phyloP scores from a whole-genome alignment of 1,139 yeast species.

The Yamadazyma triangularis region DNA sequence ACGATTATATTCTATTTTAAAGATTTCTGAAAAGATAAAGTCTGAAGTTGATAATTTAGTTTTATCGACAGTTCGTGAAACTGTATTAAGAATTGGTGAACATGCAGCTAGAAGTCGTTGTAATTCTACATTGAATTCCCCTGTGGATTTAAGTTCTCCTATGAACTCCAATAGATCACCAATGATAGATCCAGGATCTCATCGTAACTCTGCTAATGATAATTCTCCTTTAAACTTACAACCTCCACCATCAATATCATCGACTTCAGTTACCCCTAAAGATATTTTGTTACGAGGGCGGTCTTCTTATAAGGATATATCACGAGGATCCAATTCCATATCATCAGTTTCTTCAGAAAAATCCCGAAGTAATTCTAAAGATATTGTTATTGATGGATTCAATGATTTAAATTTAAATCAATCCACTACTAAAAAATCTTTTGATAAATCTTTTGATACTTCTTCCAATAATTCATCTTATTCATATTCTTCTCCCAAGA shows the following conservation, averaged over 20 bases:
- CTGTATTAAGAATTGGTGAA: conserved; percentile 51
- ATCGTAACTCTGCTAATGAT: too few species aligned
- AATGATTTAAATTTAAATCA: conserved; percentile 15
- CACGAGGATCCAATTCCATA: conserved; percentile 16
- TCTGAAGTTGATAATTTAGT: conserved; percentile 78
- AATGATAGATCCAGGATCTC: not conserved
- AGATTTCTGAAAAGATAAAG: conserved; percentile 76
- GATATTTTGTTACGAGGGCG: conserved; percentile 35
- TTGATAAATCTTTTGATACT: conserved; percentile 1
- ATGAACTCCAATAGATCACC: conserved; percentile 18
- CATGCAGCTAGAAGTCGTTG: conserved; percentile 21
- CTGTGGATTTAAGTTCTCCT: conserved; percentile 3
- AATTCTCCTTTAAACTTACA: conserved; percentile 6
- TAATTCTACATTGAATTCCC: conserved; percentile 7
- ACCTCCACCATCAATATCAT: conserved; percentile 9
- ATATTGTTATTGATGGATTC: conserved; percentile 23
- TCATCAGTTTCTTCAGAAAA: conserved; percentile 16
- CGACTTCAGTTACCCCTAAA: conserved; percentile 32
- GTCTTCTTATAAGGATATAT: conserved; percentile 13
- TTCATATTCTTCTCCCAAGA: conserved; percentile 45
- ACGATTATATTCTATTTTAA: conserved; percentile 70
- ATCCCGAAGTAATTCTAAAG: conserved; percentile 18
- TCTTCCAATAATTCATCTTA: conserved; percentile 20
- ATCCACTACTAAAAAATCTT: too few species aligned
- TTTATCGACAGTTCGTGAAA: conserved; percentile 57